Percentiles rank a stretch among this genome's conserved stretches.
Conservation (phyloP, 2,329 filamentous ascomycete genomes). For the Ceratocystis harringtonii region DNA sequence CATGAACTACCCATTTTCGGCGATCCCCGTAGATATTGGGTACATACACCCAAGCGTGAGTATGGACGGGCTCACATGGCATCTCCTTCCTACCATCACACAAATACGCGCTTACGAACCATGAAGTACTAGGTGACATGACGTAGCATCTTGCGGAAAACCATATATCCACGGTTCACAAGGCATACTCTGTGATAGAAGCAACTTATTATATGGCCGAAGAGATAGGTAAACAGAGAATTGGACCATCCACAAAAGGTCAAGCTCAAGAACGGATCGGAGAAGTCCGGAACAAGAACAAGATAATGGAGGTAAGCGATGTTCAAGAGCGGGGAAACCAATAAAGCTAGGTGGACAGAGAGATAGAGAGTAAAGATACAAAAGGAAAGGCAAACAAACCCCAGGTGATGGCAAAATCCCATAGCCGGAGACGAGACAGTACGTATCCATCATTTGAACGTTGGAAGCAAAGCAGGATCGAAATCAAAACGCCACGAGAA, state of each 20-base stretch:
- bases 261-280: not conserved
- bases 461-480: not conserved
- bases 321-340: not conserved
- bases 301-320: not conserved
- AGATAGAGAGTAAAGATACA: not conserved
- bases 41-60: too few species aligned
- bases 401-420: too few species aligned
- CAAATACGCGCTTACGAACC: too few species aligned
- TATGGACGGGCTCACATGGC: too few species aligned
- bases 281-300: not conserved
- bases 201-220: not conserved
- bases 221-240: not conserved
- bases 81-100: too few species aligned
- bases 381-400: not conserved
- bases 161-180: too few species aligned
- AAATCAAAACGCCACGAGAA: not conserved
- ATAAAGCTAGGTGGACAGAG: not conserved
- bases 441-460: not conserved
- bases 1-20: too few species aligned
- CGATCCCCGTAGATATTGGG: too few species aligned
- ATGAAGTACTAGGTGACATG: too few species aligned
- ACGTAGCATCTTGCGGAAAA: too few species aligned
- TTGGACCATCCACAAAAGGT: not conserved
- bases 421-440: too few species aligned
- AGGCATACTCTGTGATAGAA: too few species aligned